phyloP scores from a whole-genome alignment of 345 rosid species.

The Syzygium grande region DNA sequence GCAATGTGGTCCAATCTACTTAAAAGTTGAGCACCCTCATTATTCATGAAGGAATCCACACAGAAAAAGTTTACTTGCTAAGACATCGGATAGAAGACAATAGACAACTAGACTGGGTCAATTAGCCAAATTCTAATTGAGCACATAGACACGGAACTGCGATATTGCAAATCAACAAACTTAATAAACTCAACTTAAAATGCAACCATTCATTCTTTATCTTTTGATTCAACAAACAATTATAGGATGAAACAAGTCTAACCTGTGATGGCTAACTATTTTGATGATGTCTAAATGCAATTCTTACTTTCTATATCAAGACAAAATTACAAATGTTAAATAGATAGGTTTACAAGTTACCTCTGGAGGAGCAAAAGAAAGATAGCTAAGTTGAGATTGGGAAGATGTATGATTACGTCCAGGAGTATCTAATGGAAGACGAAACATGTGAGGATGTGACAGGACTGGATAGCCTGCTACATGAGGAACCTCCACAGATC shows the following conservation, averaged over 20 bases:
- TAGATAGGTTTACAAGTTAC: slow-evolving; percentile 13
- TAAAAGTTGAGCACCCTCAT: background rate
- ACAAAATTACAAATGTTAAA: background rate
- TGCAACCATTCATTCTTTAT: background rate
- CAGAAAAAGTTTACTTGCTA: background rate
- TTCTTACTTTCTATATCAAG: background rate
- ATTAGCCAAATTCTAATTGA: background rate
- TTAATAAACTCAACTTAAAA: background rate
- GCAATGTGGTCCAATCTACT: background rate
- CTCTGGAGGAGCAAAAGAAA: slow-evolving; percentile 91
- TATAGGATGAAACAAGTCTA: background rate
- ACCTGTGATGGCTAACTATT: background rate
- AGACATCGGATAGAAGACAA: background rate
- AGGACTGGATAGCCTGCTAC: slow-evolving; percentile 50
- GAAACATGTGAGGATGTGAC: slow-evolving; percentile 48
- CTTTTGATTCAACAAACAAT: background rate
- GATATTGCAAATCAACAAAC: background rate
- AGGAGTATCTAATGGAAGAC: slow-evolving; percentile 28
- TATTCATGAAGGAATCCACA: background rate
- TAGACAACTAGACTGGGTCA: background rate
- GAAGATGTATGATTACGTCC: slow-evolving; percentile 18
- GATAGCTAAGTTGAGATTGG: slow-evolving; percentile 32
- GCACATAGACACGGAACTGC: accelerated
- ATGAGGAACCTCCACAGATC: slow-evolving; percentile 39
- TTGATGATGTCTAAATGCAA: background rate